These are phyloP conservation scores for Chytridium lagenaria DNA, from an alignment of 371 early-diverging fungal genomes.

Conservation along the genomic window DNA sequence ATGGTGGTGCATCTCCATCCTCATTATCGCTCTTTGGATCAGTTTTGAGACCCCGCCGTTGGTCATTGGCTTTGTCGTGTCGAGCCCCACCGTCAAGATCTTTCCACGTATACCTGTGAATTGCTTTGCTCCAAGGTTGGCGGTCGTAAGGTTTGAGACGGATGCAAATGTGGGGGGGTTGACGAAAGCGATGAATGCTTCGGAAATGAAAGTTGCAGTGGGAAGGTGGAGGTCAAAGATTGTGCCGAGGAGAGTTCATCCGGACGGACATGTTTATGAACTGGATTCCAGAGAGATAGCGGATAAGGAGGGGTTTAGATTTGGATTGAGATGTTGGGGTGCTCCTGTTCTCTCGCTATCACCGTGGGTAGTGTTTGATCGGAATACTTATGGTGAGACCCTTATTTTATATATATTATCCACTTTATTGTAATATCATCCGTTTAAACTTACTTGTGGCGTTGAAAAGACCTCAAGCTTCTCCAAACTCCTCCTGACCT, in stretches of 20 bases:
- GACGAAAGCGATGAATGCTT: no score
- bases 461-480: not conserved
- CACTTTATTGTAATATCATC: no score
- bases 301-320: not conserved
- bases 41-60: not conserved
- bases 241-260: not conserved
- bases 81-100: not conserved
- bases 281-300: not conserved
- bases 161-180: not conserved
- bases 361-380: not conserved
- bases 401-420: not conserved
- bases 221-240: not conserved
- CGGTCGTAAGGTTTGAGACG: not conserved
- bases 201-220: no score
- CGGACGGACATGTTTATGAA: not conserved
- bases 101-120: not conserved
- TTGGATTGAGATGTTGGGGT: not conserved
- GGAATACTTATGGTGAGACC: not conserved
- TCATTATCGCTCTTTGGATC: not conserved
- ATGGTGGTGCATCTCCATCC: not conserved
- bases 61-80: not conserved
- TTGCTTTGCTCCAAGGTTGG: not conserved
- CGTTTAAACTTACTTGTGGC: no score
- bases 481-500: no score
- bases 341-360: not conserved